Evolutionary conservation across 2,329 filamentous ascomycete species (phyloP).

Genomic region (Aaosphaeria pasadenensis): DNA sequence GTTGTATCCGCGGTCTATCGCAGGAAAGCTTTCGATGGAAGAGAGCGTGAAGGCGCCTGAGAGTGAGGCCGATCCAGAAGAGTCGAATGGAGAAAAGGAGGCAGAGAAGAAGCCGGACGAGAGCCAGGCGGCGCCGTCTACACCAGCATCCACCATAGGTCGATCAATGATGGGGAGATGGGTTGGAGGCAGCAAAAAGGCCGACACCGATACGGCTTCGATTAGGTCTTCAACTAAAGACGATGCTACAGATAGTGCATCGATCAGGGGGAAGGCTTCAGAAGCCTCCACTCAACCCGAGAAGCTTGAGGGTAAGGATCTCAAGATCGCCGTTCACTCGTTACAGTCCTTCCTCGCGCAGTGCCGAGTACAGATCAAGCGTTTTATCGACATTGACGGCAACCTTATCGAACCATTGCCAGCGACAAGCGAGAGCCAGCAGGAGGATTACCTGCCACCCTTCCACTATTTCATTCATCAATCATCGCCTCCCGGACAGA

Average conservation of each 20-base stretch:
- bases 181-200: slow-evolving; percentile 45
- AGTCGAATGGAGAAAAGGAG: slow-evolving; percentile 16
- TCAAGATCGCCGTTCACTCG: slow-evolving; percentile 76
- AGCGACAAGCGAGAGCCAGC: slow-evolving; percentile 39
- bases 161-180: slow-evolving; percentile 48
- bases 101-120: slow-evolving; percentile 16
- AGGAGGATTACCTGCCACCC: slow-evolving; percentile 36
- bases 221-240: slow-evolving; percentile 59
- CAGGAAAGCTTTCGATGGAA: slow-evolving; percentile 71
- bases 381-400: slow-evolving; percentile 59
- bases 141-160: slow-evolving; percentile 26
- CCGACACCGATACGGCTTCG: slow-evolving; percentile 53
- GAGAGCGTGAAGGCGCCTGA: slow-evolving; percentile 49
- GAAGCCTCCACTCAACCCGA: slow-evolving; percentile 49
- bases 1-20: slow-evolving; percentile 79
- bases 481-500: slow-evolving; percentile 23
- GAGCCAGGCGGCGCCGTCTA: slow-evolving; percentile 9
- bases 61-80: slow-evolving; percentile 5
- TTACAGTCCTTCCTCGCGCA: slow-evolving; percentile 86
- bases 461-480: slow-evolving; percentile 43
- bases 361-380: slow-evolving; percentile 65
- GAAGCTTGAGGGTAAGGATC: slow-evolving; percentile 71
- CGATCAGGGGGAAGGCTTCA: slow-evolving; percentile 44
- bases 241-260: slow-evolving; percentile 57
- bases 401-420: slow-evolving; percentile 57